A percentile compares a stretch with the other conserved stretches of the same genome.
Evolutionary conservation across 176 grass and related monocot species (phyloP).

Genomic region (Triticum monococcum): DNA sequence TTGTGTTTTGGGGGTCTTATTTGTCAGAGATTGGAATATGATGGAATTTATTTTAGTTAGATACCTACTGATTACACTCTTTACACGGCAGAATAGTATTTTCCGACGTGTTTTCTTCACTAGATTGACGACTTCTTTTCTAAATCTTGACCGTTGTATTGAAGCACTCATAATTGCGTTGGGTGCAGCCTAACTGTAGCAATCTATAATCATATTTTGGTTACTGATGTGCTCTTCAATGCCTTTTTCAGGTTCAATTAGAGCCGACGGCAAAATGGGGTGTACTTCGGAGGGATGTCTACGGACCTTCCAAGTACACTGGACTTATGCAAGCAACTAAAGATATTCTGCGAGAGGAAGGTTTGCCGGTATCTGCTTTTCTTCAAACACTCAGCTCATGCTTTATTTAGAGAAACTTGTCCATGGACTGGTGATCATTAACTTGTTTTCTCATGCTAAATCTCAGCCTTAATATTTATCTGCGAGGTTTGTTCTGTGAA

Average conservation of each 20-base stretch:
- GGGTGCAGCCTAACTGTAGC: background rate
- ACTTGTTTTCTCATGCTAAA: constrained; percentile 13
- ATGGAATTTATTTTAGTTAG: background rate
- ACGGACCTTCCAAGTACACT: constrained; percentile 83
- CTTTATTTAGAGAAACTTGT: background rate
- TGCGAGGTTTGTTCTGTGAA: background rate
- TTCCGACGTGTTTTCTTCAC: background rate
- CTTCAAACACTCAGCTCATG: background rate
- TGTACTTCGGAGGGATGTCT: constrained; percentile 53
- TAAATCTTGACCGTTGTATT: background rate
- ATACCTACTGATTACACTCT: background rate
- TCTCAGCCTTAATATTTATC: background rate
- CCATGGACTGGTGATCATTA: background rate
- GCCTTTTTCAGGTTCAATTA: constrained; percentile 73
- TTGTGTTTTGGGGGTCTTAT: background rate
- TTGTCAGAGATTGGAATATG: background rate
- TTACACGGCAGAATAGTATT: background rate
- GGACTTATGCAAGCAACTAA: constrained; percentile 81
- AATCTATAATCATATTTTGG: background rate
- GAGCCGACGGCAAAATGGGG: constrained; percentile 80
- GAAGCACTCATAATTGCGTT: background rate
- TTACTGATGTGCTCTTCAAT: constrained; percentile 14
- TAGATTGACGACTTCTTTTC: background rate
- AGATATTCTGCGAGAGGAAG: constrained; percentile 98
- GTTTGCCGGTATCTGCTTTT: constrained; percentile 76